Base-by-base conservation (phyloP, 2,329 filamentous ascomycete species). In the Davidsoniella virescens region DNA sequence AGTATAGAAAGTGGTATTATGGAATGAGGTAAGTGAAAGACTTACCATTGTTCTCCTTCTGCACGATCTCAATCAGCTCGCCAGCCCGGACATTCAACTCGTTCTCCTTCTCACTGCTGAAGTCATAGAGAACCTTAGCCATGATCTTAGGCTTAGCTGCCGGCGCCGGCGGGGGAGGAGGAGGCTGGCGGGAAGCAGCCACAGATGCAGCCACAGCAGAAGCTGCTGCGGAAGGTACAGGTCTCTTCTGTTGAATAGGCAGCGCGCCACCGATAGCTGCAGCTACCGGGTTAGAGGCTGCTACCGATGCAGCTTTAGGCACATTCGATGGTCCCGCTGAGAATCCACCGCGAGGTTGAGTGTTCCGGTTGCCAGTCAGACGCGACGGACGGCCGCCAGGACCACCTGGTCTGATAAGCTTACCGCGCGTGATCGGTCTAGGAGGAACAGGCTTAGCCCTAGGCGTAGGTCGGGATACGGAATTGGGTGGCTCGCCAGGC, bases 1-100 rank as follows among this genome's bases (percentile, higher is more conserved):
- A 17, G 51, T 67, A 53, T 65, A 26, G 2, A 12, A 18, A 5
- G 38, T 25, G 25, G 5, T 0, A 29, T 25, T 2, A 18, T 8
- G 6, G 18, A 39, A 44, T 38, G 1, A 20, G 9, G 6, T 5
- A 14, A 8, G 4, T 20, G n/a, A n/a, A 64, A 20, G 14, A 29
- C 81, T 64, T 76, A 94, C 90, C 92, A 62, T 96, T 96, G 63
- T 76, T 81, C 66, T 95, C 90, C 66, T 95, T 95, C 61, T 92
- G 83, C n/a, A 93, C 76, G 60, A 98, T 80, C 63, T 93, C 79
- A 49, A 98, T 76, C 45, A 94, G 65, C 55, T 96, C 84, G 47
- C 84, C 87, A 46, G 84, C 80, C 52, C 64, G 75, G 55, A 98
- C 76, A 14, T 83, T 81, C 47, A 98, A 71, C 65, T 96, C 88